Conservation (phyloP, 345 rosid species). For the Sisymbrium irio region DNA sequence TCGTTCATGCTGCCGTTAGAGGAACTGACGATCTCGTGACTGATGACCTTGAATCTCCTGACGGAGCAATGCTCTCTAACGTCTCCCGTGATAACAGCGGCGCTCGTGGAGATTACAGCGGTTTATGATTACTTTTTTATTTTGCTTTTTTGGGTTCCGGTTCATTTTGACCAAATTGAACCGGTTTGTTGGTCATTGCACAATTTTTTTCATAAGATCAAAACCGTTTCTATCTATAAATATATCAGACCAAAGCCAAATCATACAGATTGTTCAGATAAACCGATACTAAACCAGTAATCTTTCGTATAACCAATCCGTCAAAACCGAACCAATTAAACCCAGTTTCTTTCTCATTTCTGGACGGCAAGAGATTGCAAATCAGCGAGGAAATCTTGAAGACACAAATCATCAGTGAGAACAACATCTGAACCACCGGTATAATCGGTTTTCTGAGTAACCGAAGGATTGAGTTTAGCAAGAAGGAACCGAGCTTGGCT, state of each 20-base stretch:
- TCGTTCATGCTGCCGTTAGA: constrained; percentile 47
- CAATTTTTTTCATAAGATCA: neutral
- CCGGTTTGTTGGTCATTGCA: neutral
- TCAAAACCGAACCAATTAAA: neutral
- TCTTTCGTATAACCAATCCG: neutral
- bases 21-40: constrained; percentile 53
- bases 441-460: constrained; percentile 71
- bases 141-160: no score
- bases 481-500: constrained; percentile 97
- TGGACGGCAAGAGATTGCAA: constrained; percentile 82
- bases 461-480: constrained; percentile 92
- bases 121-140: constrained; percentile 11
- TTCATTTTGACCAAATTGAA: no score
- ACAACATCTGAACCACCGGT: constrained; percentile 67
- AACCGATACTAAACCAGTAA: neutral
- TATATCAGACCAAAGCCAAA: neutral
- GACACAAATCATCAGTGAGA: constrained; percentile 82
- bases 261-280: neutral
- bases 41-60: constrained; percentile 54
- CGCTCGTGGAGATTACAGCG: constrained; percentile 36
- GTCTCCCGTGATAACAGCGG: constrained; percentile 14
- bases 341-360: constrained; percentile 21
- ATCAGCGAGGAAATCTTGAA: constrained; percentile 81
- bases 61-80: constrained; percentile 42
- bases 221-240: neutral